A percentile compares a stretch with the other conserved stretches of the same genome.
Evolutionary conservation across 2,329 filamentous ascomycete genomes (phyloP).

Genomic region (Cercospora sp.): DNA sequence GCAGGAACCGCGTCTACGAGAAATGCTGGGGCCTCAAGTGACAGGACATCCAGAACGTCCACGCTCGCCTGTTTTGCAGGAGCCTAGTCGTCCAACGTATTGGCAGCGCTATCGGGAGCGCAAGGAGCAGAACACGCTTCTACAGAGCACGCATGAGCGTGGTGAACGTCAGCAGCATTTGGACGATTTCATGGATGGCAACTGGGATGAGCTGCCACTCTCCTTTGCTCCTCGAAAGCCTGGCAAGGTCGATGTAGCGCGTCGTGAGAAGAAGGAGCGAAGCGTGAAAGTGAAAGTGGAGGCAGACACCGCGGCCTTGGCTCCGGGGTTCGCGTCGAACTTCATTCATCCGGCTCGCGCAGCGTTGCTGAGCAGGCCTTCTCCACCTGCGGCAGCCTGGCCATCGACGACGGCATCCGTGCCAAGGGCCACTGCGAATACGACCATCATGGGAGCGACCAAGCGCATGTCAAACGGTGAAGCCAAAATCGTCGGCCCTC

Average conservation of each 20-base stretch:
- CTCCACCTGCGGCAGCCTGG: neutral
- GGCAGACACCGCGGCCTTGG: conserved; percentile 3
- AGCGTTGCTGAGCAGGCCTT: neutral
- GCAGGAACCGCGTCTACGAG: neutral
- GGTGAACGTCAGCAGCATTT: neutral
- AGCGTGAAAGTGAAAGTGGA: neutral
- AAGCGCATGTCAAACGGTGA: conserved; percentile 39
- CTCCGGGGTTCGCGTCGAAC: conserved; percentile 10
- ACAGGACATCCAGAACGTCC: neutral
- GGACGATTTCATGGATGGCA: neutral
- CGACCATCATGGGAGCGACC: conserved; percentile 33
- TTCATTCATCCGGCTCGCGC: conserved; percentile 15
- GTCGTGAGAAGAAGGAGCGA: neutral
- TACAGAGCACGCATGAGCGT: neutral
- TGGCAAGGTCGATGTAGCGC: neutral
- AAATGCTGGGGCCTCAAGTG: neutral
- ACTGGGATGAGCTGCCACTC: neutral
- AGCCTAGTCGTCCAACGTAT: neutral
- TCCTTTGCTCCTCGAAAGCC: neutral
- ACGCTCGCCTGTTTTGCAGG: neutral
- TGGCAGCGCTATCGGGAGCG: conserved; percentile 17
- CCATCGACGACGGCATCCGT: conserved; percentile 9
- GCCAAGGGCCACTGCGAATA: neutral
- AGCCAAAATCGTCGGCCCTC: conserved; percentile 49
- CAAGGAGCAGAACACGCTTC: conserved; percentile 4